Evolutionary conservation across 2,329 filamentous ascomycete genomes (phyloP), one percentile per base, ranked within the genome.

Genomic region (Salinomyces thailandicus): DNA sequence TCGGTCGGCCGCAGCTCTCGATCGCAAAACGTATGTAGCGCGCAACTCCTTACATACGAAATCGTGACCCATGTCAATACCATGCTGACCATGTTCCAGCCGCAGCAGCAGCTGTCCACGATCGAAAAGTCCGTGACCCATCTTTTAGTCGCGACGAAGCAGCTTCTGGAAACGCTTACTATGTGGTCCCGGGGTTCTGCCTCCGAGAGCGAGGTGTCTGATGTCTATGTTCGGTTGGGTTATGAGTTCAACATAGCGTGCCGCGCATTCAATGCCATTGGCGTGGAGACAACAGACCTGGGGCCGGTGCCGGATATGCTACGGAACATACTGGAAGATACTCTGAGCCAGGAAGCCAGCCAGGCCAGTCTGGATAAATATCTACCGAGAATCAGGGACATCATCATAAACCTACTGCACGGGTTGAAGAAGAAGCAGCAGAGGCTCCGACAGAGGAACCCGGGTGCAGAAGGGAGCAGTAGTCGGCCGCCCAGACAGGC

Each of bases 211-310:
- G 85, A 96, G 59, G 91, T 98, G 41, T 96, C 91, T 9, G 91
- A 98, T 60, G 91, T 98, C 51, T 98, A 98, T 58, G 91, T 98
- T 42, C 81, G 91, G 43, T 68, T 98, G 43, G 91, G 91, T 31
- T 98, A 98, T 63, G 91, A 98, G 63, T 98, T 98, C 72, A 98
- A 98, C 63, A 91, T 98, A 68, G 91, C 91, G 18, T 96, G 89
- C 61, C 81, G 91, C 38, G 89, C 91, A 43, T 98, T 98, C 63
- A 85, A 85, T 53, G 85, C 87, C 40, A 98, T 98, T 54, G 91
- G 93, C 44, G 91, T 98, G 45, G 91, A 98, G 54, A 95, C 87
- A 1, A 76, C 78, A 17, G 91, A 98, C 60, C 71, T 98, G 9
- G 91, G 91, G 39, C 94, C 94, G 50, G 91, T 98, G 2, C 91